These are phyloP conservation scores for Pulveroboletus sp. DNA, from an alignment of 768 basidiomycete species.

Conservation along the genomic window DNA sequence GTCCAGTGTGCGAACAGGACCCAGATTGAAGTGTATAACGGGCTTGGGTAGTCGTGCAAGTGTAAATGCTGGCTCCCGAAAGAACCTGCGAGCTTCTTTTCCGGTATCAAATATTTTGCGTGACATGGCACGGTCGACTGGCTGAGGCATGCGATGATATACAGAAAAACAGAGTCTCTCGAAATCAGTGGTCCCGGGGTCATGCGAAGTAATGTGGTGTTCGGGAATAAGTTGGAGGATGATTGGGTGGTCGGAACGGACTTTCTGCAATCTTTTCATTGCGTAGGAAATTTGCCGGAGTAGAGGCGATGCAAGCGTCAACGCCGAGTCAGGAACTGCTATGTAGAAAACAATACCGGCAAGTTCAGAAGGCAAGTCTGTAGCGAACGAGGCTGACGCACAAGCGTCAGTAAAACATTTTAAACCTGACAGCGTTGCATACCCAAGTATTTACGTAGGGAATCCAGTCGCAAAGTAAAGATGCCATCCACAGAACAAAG, in stretches of 20 bases:
- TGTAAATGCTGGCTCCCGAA: constrained; percentile 66
- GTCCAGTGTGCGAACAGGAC: constrained; percentile 43
- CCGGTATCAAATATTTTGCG: constrained; percentile 43
- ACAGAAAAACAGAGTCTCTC: constrained; percentile 58
- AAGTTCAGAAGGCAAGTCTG: constrained; percentile 37
- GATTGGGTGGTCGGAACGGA: constrained; percentile 45
- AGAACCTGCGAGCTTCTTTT: constrained; percentile 43
- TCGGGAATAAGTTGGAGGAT: constrained; percentile 78
- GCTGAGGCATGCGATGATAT: constrained; percentile 67
- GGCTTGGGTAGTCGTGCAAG: constrained; percentile 47
- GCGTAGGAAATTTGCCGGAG: constrained; percentile 70
- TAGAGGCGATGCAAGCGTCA: constrained; percentile 61
- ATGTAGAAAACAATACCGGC: constrained; percentile 65
- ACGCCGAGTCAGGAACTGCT: constrained; percentile 55
- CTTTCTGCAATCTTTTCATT: constrained; percentile 53
- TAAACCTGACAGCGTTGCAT: constrained; percentile 13
- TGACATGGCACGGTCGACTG: constrained; percentile 61
- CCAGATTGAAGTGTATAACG: constrained; percentile 38
- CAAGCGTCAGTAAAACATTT: neutral
- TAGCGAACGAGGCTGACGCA: constrained; percentile 47
- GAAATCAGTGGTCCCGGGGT: constrained; percentile 26
- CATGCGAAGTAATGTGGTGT: constrained; percentile 44
- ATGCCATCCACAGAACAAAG: constrained; percentile 53
- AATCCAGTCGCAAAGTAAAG: constrained; percentile 62
- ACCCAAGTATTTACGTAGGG: constrained; percentile 69